These are phyloP conservation scores for Sporothrix pseudoabietina DNA, from an alignment of 2,329 filamentous ascomycete species.

Conservation along the genomic window DNA sequence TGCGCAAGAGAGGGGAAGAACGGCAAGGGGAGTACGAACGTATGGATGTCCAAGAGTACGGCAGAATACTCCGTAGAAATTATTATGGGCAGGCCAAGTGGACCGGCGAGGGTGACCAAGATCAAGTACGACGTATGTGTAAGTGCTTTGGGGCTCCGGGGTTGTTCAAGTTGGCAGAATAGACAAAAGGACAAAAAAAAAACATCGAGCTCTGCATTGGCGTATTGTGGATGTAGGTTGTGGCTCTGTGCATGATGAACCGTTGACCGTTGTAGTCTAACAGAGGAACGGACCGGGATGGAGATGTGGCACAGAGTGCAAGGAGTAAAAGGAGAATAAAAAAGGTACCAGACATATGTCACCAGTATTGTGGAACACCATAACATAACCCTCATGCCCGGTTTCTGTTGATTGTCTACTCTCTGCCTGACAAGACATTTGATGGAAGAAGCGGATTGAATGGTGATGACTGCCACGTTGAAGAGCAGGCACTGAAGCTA, in stretches of 20 bases:
- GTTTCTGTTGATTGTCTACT: background rate
- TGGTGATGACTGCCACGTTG: background rate
- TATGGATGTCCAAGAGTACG: background rate
- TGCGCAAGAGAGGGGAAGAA: background rate
- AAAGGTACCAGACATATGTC: background rate
- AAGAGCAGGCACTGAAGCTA: background rate
- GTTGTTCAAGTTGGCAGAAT: background rate
- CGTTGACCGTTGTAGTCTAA: background rate
- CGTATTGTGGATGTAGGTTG: background rate
- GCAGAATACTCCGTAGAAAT: no score
- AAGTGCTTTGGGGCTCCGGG: background rate
- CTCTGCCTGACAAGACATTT: conserved; percentile 2
- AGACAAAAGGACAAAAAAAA: background rate
- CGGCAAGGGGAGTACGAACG: background rate
- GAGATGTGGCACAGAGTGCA: background rate
- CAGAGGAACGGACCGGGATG: background rate
- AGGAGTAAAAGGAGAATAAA: background rate
- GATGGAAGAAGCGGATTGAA: conserved; percentile 12
- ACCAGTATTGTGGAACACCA: background rate
- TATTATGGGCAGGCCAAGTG: background rate
- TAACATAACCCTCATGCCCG: background rate
- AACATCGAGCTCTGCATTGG: background rate
- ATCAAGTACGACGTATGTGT: background rate
- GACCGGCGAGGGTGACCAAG: background rate
- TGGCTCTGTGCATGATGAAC: background rate